Evolutionary conservation across 2,329 filamentous ascomycete genomes (phyloP), one percentile per base, ranked within the genome.

Genomic region (Leptodontidium sp.): DNA sequence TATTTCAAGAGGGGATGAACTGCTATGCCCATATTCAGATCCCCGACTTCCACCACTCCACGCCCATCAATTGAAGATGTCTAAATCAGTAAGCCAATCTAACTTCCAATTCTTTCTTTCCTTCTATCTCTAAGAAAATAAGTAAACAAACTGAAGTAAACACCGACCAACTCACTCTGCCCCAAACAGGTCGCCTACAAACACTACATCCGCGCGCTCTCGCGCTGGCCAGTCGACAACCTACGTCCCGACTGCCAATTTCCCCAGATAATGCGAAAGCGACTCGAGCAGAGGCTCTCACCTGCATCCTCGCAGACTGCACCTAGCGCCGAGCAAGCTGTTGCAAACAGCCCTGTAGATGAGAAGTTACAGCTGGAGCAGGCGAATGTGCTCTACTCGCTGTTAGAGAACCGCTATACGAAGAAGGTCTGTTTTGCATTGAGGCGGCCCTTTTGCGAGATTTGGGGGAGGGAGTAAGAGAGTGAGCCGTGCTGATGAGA

Each of bases 231-330:
- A 57, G 85, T 86, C 74, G 89, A 91, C 75, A 81, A 82, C 68
- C 83, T 91, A 55, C 87, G 90, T 0, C 89, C 89, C 8, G 84
- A 89, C 68, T 83, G 86, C 77, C 88, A 90, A 77, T 84, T 91
- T 72, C 87, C 87, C 75, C 84, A 87, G 72, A 82, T 87, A 43
- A 80, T 91, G 61, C 77, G 78, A 26, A 80, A 81, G 66, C 82
- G 84, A 35, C 77, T 87, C 61, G 81, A 83, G 66, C 70, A 59
- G 50, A 69, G 70, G 43, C 79, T 78, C 67, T 69, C 74, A 11
- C 61, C 72, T n/a, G 64, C 65, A 29, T 68, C 70, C 21, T 64
- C 5, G 59, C 70, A 14, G 64, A 2, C 49, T 9, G 69, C 75
- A 4, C 75, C 63, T 9, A 47, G 43, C 47, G 38, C 50, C 15